Base-by-base conservation (phyloP, 306 rosid species). In the Sechiopsis laciniata region DNA sequence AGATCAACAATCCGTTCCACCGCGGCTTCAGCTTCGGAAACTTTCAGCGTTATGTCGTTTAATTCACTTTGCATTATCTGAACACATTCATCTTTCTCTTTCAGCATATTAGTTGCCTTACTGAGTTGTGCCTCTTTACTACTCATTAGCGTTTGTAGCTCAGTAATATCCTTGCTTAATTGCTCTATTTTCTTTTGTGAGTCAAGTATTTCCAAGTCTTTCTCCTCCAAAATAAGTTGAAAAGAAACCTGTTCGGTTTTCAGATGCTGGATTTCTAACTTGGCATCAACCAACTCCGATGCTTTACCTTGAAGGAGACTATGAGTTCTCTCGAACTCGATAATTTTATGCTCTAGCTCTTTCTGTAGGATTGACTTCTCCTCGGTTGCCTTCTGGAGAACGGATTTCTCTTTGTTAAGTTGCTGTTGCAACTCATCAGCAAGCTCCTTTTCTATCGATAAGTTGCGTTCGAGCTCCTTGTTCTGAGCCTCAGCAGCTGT, bases 21-120 rank as follows among this genome's bases (percentile, higher is more conserved):
- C 46, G 82, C 91, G 55, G 78, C 78, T 85, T 89, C 89, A 35
- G 97, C 97, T 78, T 86, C 95, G 6, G 75, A 84, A 58, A 66
- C 83, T 79, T 86, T 88, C 85, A 80, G 79, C 85, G 70, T 85
- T 10, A 90, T 79, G 68, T 76, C 55, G 12, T 75, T 74, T 76
- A 94, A 80, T 79, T 89, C 88, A 52, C 76, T 76, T 67, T 86
- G 78, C 72, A 94, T 84, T 10, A 58, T 73, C 80, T 83, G 78
- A 54, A 83, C 84, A 12, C 69, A 78, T 79, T 89, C 92, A 10
- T 94, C 98, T 85, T 90, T 94, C 86, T 85, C 97, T 85, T 86
- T 82, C 35, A 90, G 86, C 89, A 82, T 51, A 61, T 75, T 71
- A 53, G 88, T 77, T 72, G 97, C 87, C 80, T 89, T 90, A 62